Base-by-base conservation (phyloP, 176 grass and related monocot genomes). In the Oryza meridionalis region DNA sequence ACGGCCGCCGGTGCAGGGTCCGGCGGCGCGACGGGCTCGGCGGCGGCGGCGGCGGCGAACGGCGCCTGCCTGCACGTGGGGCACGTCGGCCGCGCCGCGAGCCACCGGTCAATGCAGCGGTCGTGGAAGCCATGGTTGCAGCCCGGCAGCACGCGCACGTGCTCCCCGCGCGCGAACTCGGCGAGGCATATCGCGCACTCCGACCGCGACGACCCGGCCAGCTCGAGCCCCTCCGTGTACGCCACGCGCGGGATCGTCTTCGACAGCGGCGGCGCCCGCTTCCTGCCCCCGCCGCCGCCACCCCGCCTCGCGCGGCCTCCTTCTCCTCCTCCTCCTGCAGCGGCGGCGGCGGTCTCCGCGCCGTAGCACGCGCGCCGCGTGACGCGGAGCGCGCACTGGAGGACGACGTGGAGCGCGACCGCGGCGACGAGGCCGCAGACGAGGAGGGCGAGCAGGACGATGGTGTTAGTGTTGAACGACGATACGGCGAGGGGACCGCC, bases 151-250 rank as follows among this genome's bases (percentile, higher is more conserved):
- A 95, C 84, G 59, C 92, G 91, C 69, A 95, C 67, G 26, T 67
- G 69, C 24, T 94, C 90, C 9, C 92, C 92, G 17, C 19, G 81
- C 32, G 11, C 84, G 82, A 94, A 92, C 90, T 91, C 87, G 1
- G 90, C 84, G 77, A 98, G 88, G 84, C 95, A 98, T 65, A 95
- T 95, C 63, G 89, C 84, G 80, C 95, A 98, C 88, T 94, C 88
- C 10, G 65, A 66, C 25, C 69, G 83, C 49, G 88, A 77, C 38
- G 86, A 86, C 3, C 88, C 88, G 2, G 83, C 82, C 79, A 93
- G 65, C 74, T 89, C 67, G 9, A 91, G 67, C 37, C 32, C 85
- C 5, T 78, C 35, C 8, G 84, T 81, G 82, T 91, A 96, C 7
- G 70, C 77, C 53, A 83, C 26, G 11, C 63, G 73, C 9, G 88